Evolutionary conservation across 1,284 basidiomycete species (phyloP), one percentile per base, ranked within the genome.

Genomic region (Heliocybe sulcata): DNA sequence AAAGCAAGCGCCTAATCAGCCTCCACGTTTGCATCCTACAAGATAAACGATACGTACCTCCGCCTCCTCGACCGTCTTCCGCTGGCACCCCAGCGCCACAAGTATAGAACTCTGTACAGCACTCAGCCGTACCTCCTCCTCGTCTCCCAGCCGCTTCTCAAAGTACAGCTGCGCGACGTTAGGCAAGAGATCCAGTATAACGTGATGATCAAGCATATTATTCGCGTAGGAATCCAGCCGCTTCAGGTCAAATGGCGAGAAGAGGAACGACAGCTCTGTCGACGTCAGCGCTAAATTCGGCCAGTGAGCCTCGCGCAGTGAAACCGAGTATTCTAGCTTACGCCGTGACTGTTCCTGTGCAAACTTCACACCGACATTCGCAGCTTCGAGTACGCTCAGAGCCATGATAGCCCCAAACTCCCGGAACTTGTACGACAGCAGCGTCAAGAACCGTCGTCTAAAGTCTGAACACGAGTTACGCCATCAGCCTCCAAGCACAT

Each of bases 181-280:
- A 0, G 97, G 95, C 2, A 99, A 76, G 14, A 99, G 78, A 69
- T 99, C 97, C 51, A 99, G 77, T 56, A 99, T 84, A 63, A 98
- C 92, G 67, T 98, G 94, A 67, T 96, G 97, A 70, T 99, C 97
- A 50, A 99, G 80, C 83, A 91, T 87, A 71, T 95, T 97, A 69
- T 96, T 94, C 3, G 93, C 89, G 64, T 99, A 99, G 4, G 95
- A 91, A 61, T 96, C 91, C 33, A 99, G 81, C 1, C 97, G 87
- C 72, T 98, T 98, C 64, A 99, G 77, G 71, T 99, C 97, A 67
- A 98, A 98, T 0, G 96, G 94, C 1, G 93, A 87, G 57, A 97
- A 70, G 16, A 92, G 70, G 42, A 86, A 74, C 1, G 80, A 77
- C 9, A 99, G 76, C 64, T 98, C 94, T 1, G 77, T 65, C 1